These are phyloP conservation scores for Dendrobium catenatum DNA, from an alignment of 106 monocot species.

Conservation along the genomic window DNA sequence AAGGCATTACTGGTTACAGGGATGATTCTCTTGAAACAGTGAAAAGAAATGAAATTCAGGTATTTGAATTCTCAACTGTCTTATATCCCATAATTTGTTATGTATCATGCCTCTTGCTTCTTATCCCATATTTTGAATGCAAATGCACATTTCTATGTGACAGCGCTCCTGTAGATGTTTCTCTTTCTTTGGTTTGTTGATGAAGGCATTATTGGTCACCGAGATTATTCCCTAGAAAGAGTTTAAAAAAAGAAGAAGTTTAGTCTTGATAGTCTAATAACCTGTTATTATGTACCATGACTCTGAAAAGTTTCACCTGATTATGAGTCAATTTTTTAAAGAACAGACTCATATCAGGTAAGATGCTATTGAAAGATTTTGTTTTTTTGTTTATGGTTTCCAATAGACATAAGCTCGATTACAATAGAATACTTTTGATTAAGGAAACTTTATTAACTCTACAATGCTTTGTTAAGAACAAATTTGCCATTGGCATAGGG, in stretches of 20 bases:
- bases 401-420: no score
- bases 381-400: no score
- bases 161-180: background rate
- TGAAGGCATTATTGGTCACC: background rate
- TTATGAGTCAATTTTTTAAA: background rate
- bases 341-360: no score
- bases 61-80: slow-evolving; percentile 6
- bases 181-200: background rate
- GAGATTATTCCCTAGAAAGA: background rate
- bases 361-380: no score
- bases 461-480: no score
- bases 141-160: background rate
- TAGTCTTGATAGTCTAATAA: background rate
- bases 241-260: background rate
- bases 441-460: no score
- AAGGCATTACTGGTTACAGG: slow-evolving; percentile 97
- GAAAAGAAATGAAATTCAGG: slow-evolving; percentile 99
- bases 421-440: no score
- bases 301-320: background rate
- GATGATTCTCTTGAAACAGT: slow-evolving; percentile 99
- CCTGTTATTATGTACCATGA: background rate
- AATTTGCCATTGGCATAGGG: no score
- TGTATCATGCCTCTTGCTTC: background rate
- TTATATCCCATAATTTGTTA: background rate
- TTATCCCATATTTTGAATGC: background rate